Percentiles rank a stretch among this genome's conserved stretches.
Evolutionary conservation across 2,329 filamentous ascomycete genomes (phyloP).

Genomic region (Leptoxyphium fumago): DNA sequence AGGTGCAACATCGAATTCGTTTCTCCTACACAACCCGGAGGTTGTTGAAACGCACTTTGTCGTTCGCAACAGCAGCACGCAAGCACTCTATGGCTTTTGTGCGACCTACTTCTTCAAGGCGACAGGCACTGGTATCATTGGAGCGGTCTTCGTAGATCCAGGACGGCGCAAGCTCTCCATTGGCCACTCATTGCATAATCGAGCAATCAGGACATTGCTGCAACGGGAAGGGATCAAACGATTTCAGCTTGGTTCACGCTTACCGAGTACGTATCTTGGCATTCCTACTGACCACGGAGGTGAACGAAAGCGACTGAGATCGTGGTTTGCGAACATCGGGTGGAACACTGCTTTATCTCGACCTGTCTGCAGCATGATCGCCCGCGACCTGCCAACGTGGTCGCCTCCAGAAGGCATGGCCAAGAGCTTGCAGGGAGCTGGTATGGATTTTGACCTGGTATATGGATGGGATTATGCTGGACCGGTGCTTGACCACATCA

Average conservation of each 20-base stretch:
- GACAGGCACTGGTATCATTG: constrained; percentile 61
- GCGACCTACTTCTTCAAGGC: constrained; percentile 67
- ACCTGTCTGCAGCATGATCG: constrained; percentile 55
- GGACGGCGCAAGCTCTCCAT: constrained; percentile 76
- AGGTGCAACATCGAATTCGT: constrained; percentile 56
- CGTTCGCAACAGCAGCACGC: constrained; percentile 83
- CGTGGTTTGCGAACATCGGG: constrained; percentile 80
- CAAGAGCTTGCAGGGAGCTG: constrained; percentile 56
- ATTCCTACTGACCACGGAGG: constrained; percentile 54
- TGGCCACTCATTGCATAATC: constrained; percentile 73
- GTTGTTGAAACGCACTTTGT: constrained; percentile 79
- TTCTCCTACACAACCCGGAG: constrained; percentile 55
- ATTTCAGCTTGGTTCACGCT: constrained; percentile 65
- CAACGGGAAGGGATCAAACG: constrained; percentile 60
- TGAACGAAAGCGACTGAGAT: constrained; percentile 46
- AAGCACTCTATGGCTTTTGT: constrained; percentile 81
- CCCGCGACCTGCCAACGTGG: constrained; percentile 61
- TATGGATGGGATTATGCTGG: constrained; percentile 65
- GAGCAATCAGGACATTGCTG: constrained; percentile 61
- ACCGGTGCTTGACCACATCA: constrained; percentile 59
- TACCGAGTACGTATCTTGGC: constrained; percentile 76
- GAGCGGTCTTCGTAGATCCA: constrained; percentile 80
- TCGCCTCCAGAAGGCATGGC: constrained; percentile 60
- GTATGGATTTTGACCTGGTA: constrained; percentile 69
- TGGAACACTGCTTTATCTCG: constrained; percentile 62